These are phyloP conservation scores for Pichia sp. DNA, from an alignment of 1,139 yeast genomes.

Conservation along the genomic window DNA sequence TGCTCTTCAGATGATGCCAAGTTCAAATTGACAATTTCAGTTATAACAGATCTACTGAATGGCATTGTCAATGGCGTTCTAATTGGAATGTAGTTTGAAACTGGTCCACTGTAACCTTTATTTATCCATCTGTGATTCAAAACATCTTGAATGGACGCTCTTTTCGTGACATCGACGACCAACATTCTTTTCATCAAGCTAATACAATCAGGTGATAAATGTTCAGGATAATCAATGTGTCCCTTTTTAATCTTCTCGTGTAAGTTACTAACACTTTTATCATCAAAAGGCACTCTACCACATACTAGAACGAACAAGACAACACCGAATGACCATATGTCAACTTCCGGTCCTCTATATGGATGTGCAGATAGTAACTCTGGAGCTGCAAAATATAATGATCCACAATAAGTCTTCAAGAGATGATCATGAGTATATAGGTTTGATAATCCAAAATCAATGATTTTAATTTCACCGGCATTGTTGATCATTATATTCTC, in stretches of 20 bases:
- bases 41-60: constrained; percentile 60
- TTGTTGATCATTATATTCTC: constrained; percentile 94
- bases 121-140: constrained; percentile 93
- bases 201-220: constrained; percentile 73
- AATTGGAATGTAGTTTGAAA: constrained; percentile 66
- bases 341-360: constrained; percentile 95
- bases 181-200: constrained; percentile 82
- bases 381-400: constrained; percentile 97
- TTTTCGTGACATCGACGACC: constrained; percentile 75
- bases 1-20: constrained; percentile 56
- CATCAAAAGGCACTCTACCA: constrained; percentile 98
- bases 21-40: constrained; percentile 73
- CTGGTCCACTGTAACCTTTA: constrained; percentile 74
- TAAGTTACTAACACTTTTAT: constrained; percentile 83
- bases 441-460: constrained; percentile 94
- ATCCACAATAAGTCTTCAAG: constrained; percentile 93
- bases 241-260: constrained; percentile 95
- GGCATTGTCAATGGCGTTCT: constrained; percentile 72
- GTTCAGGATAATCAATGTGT: constrained; percentile 82
- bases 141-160: constrained; percentile 77
- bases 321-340: constrained; percentile 97
- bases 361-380: constrained; percentile 90
- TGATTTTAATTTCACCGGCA: constrained; percentile 89
- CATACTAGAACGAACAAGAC: constrained; percentile 90
- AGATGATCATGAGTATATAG: constrained; percentile 65